These are phyloP conservation scores for Leccinum boreale DNA, from an alignment of 768 basidiomycete genomes.

Conservation along the genomic window DNA sequence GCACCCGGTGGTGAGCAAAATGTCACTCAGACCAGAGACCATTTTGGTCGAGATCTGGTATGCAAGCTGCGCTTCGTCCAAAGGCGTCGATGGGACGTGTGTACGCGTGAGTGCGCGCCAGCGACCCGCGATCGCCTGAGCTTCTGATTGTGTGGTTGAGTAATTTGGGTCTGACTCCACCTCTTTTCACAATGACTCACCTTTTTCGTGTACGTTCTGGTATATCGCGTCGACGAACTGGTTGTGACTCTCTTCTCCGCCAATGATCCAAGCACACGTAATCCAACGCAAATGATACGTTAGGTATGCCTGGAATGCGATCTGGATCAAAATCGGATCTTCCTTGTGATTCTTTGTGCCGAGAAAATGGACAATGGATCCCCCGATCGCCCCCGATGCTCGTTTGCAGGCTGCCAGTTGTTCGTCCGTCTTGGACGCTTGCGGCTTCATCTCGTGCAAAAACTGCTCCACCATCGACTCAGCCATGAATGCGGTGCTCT, in stretches of 20 bases:
- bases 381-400: slow-evolving; percentile 19
- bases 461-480: slow-evolving; percentile 46
- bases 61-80: slow-evolving; percentile 22
- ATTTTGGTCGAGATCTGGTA: slow-evolving; percentile 24
- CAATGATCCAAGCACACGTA: slow-evolving; percentile 27
- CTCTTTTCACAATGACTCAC: slow-evolving; percentile 21
- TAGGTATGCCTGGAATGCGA: slow-evolving; percentile 34
- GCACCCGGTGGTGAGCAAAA: slow-evolving; percentile 30
- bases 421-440: slow-evolving; percentile 15
- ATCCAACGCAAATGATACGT: slow-evolving; percentile 28
- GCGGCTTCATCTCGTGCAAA: slow-evolving; percentile 18
- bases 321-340: slow-evolving; percentile 36
- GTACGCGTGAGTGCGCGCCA: slow-evolving; percentile 42
- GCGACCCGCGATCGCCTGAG: slow-evolving; percentile 41
- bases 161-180: not conserved
- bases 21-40: slow-evolving; percentile 26
- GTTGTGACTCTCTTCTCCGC: slow-evolving; percentile 23
- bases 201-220: slow-evolving; percentile 32
- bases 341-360: slow-evolving; percentile 29
- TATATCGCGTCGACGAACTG: slow-evolving; percentile 31
- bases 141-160: slow-evolving; percentile 30
- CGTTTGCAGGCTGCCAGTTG: slow-evolving; percentile 25
- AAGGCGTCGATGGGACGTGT: slow-evolving; percentile 24
- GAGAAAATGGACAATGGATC: slow-evolving; percentile 24
- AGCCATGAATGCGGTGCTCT: slow-evolving; percentile 46